A percentile compares a stretch with the other conserved stretches of the same genome.
Conservation (phyloP, 106 monocot species). For the Ottelia alismoides region DNA sequence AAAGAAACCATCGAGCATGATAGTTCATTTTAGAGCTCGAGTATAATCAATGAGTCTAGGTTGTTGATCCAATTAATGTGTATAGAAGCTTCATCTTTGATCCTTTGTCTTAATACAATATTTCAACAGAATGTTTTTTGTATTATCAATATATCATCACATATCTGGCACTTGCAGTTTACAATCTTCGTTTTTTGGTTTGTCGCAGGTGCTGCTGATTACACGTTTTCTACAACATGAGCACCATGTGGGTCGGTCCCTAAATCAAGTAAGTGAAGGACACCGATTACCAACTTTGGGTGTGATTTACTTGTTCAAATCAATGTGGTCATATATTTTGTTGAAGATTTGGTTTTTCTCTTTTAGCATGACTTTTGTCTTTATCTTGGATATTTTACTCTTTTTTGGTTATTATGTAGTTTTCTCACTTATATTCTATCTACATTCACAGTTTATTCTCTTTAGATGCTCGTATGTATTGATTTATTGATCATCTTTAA, state of each 20-base stretch:
- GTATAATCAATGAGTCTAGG: not conserved
- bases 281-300: no score
- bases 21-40: slow-evolving; percentile 9
- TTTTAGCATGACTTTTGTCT: no score
- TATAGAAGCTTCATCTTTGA: not conserved
- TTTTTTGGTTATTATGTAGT: no score
- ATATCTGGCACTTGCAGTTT: not conserved
- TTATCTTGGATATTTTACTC: no score
- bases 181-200: not conserved
- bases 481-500: no score
- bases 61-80: not conserved
- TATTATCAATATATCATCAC: not conserved
- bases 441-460: no score
- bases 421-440: no score
- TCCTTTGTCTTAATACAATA: not conserved
- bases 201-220: slow-evolving; percentile 77
- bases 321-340: no score
- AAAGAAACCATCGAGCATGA: no score
- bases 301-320: no score
- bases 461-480: no score
- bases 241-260: slow-evolving; percentile 64
- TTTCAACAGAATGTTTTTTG: not conserved
- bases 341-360: no score
- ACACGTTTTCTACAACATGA: slow-evolving; percentile 97
- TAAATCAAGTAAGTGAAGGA: slow-evolving; percentile 82